Base-by-base conservation (phyloP, 2,329 filamentous ascomycete genomes). In the Colletotrichum chlorophyti region DNA sequence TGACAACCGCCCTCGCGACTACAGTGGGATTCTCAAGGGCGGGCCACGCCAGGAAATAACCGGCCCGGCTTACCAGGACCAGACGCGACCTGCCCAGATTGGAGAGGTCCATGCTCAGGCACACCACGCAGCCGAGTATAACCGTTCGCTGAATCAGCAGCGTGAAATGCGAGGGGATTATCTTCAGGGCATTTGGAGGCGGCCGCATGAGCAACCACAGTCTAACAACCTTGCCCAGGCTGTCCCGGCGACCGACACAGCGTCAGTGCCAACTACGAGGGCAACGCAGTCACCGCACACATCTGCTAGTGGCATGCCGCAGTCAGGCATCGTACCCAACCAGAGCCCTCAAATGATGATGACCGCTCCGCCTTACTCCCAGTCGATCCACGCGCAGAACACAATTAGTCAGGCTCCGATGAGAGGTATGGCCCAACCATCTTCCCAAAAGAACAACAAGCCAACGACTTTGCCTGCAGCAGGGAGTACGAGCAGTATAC, bases 31-130 rank as follows among this genome's bases (percentile, higher is more conserved):
- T 63, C 76, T 85, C 60, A 85, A 85, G 69, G 88, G 91, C 61
- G 90, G 92, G 50, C 91, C 93, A 19, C 87, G 94, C 64, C 95
- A 97, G 75, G 95, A 98, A 70, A 87, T 97, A 62, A 87, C 90
- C 12, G 95, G 93, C 21, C 87, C 90, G 32, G 82, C 93, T 9
- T 99, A 97, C 75, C 89, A 94, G 72, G 95, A 98, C 71, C 84
- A 92, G 65, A 91, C 89, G 8, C 87, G 93, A 70, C 82, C 91
- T 10, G 91, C 89, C 63, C 85, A 88, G 26, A 82, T 91, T 24
- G 81, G 85, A 42, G 94, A 98, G 67, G 86, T 98, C 51, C 82
- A 95, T 64, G 89, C 90, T 41, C 93, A 97, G 72, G 91, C 93
- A 24, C 87, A 91, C 47, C 91, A 96, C 63, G 90, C 94, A 15